Conservation (phyloP, 2,329 filamentous ascomycete genomes). For the Cladosporium sp. region DNA sequence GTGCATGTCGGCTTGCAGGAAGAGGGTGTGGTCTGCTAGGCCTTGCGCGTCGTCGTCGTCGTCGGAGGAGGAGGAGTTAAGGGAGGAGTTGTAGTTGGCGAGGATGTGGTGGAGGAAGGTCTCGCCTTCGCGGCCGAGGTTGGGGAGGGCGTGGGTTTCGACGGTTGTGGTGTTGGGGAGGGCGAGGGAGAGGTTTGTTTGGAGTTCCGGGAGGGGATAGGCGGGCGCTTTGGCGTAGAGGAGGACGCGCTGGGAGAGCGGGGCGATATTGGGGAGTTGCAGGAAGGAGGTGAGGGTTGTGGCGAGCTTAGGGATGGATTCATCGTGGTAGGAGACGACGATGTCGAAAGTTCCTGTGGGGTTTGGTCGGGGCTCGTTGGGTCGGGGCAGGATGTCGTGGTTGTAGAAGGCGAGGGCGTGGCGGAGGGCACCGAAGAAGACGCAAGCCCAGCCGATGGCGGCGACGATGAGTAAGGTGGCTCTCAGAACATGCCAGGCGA, state of each 20-base stretch:
- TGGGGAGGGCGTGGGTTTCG: conserved; percentile 27
- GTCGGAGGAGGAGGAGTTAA: conserved; percentile 41
- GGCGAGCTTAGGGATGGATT: conserved; percentile 10
- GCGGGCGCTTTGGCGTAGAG: conserved; percentile 15
- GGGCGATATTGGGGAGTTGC: not conserved
- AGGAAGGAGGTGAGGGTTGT: conserved; percentile 10
- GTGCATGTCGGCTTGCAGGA: conserved; percentile 42
- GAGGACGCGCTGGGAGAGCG: conserved; percentile 10
- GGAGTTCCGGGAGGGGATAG: not conserved
- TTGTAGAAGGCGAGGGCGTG: not conserved
- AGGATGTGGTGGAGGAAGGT: conserved; percentile 44
- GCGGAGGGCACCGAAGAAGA: conserved; percentile 1
- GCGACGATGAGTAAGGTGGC: not conserved
- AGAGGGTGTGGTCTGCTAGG: conserved; percentile 42
- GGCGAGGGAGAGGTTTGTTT: not conserved
- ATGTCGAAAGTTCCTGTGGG: conserved; percentile 7
- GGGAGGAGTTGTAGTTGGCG: conserved; percentile 33
- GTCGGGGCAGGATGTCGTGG: not conserved
- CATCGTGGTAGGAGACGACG: conserved; percentile 15
- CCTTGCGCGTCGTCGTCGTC: conserved; percentile 31
- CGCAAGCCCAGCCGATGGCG: not conserved
- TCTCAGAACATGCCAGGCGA: conserved; percentile 1
- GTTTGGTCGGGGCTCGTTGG: not conserved
- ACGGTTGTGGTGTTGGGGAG: conserved; percentile 1
- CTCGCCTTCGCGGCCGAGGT: conserved; percentile 41